Base-by-base conservation (phyloP, 805 yeast species). In the Suhomyces kilbournensis region DNA sequence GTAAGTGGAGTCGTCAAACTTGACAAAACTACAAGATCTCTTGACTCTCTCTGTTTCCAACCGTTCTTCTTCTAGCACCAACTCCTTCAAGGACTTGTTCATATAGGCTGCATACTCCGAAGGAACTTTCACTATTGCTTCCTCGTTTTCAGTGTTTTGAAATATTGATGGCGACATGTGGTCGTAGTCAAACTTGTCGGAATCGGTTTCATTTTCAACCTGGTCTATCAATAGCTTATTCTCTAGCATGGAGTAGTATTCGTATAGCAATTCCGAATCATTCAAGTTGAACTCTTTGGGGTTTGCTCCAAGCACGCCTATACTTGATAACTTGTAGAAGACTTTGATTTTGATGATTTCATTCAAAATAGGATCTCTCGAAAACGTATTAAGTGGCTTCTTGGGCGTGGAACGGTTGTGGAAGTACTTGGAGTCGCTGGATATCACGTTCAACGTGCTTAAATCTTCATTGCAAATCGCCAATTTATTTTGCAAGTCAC, bases 301-400 rank as follows among this genome's bases (percentile, higher is more conserved):
- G 28, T 57, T 57, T 12, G 61, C 54, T 5, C 78, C 78, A 49
- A 74, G 60, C 0, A 67, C 65, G 0, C 78, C 78, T 20, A 70
- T 39, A 7, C 70, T 65, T 0, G 71, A 62, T 45, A 75, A 59
- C 53, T 73, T 73, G 51, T 69, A 71, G 5, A 62, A 46, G 4
- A 74, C 53, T 52, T 73, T 74, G 8, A 65, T 64, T 51, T 57
- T 63, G 25, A 75, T 67, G 44, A 73, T 64, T 22, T 52, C 58
- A 54, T 75, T 66, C 25, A 75, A 50, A 12, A 59, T 48, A 2
- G 64, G 64, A 52, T 74, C 75, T 26, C 63, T 56, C n/a, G 72
- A 60, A 59, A 71, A 68, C 20, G 55, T 50, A 47, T 55, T 48
- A 19, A 15, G 30, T 8, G 58, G 54, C 43, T 54, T 52, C 54